A percentile compares a stretch with the other conserved stretches of the same genome.
phyloP scores from a whole-genome alignment of 192 early-diverging fungal genomes.

The Kappamyces sp. region DNA sequence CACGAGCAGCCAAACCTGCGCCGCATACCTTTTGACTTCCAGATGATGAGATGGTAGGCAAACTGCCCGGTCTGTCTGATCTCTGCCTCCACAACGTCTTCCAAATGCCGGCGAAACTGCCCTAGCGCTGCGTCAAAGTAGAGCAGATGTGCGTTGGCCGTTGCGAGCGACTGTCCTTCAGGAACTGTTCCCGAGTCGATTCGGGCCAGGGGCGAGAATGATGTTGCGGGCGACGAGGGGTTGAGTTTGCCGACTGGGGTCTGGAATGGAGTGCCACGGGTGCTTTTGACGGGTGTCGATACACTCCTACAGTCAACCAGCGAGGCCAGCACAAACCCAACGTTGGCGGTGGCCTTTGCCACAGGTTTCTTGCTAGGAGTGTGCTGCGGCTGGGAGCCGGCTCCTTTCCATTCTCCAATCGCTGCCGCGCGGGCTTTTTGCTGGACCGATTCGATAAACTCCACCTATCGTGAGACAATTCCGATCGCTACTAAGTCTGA shows the following conservation, averaged over 20 bases:
- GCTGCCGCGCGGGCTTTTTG: conserved; percentile 15
- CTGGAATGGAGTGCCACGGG: conserved; percentile 10
- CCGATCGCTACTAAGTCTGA: conserved; percentile 40
- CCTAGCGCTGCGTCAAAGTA: not conserved
- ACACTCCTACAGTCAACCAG: no score
- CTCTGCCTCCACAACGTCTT: conserved; percentile 18
- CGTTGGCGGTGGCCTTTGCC: no score
- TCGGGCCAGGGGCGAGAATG: conserved; percentile 64
- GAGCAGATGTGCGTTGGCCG: not conserved
- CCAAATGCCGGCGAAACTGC: conserved; percentile 18
- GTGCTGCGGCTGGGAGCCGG: no score
- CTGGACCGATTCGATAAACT: conserved; percentile 31
- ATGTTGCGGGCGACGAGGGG: conserved; percentile 39
- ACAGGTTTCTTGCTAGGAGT: no score
- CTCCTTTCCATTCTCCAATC: conserved; percentile 2
- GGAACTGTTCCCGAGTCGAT: conserved; percentile 22
- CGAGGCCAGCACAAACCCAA: no score
- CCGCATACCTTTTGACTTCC: no score
- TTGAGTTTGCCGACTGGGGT: conserved; percentile 5
- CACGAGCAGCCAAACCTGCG: no score
- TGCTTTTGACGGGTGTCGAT: no score
- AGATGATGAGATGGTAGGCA: conserved; percentile 28
- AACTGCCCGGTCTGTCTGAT: conserved; percentile 23
- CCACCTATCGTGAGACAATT: conserved; percentile 44
- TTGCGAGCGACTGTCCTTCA: not conserved